Evolutionary conservation across 192 early-diverging fungal genomes (phyloP), one percentile per base, ranked within the genome.

Genomic region (Coemansia sp.): DNA sequence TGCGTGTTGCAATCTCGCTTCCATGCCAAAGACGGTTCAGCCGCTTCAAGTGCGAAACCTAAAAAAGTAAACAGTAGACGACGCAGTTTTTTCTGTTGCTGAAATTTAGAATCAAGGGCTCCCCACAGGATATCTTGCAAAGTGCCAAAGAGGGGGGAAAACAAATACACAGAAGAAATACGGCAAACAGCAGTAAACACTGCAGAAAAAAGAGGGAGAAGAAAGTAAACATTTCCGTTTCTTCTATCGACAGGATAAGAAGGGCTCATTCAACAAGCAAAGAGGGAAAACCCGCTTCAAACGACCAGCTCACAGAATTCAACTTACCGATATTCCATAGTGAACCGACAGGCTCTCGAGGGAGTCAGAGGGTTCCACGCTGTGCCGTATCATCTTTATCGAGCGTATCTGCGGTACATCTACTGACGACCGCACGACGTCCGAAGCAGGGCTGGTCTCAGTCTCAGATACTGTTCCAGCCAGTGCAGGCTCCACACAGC

Each of bases 11-110:
- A 42, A 81, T 69, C 51, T 81, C 79, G 39, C 50, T 76, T 2
- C 74, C 43, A n/a, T 72, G 70, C 79, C 79, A 81, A 43, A 81
- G 71, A 12, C 79, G 73, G 20, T 81, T 81, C 37, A 81, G 65
- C 10, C 79, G 79, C 67, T 76, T 76, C 38, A 81, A 20, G 25
- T 81, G 67, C 49, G 79, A 76, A 14, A 70, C 59, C 75, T 77
- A 77, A 56, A 63, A 63, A 40, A 11, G 17, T 45, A 8, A 57
- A 43, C 20, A 59, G 57, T 59, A 66, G 39, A 58, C 7, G 44
- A n/a, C n/a, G 63, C 5, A 37, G 13, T 42, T 51, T 16, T 37
- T 17, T 32, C 32, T 32, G 32, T 32, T 32, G 32, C 32, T 13
- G 0, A 38, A n/a, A 20, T 46, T 20, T 67, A 45, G 32, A 22